Conservation (phyloP, 306 rosid genomes). For the barrel medic (Medicago truncatula) region MtrunA17r5.0-ANR NC_053046.1:2565001-2565500, state of each 20-base stretch:
- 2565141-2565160: constrained; percentile 49
- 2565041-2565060: constrained; percentile 72
- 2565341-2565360: background rate
- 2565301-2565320: background rate
- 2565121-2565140: constrained; percentile 55
- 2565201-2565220: constrained; percentile 66
- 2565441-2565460: too few relatives aligned
- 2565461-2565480: too few relatives aligned
- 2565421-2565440: too few relatives aligned
- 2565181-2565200: constrained; percentile 58
- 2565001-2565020: constrained; percentile 70
- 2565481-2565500: too few relatives aligned
- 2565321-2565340: background rate
- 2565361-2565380: background rate
- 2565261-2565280: background rate
- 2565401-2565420: too few relatives aligned
- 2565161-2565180: constrained; percentile 56
- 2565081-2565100: constrained; percentile 66
- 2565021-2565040: constrained; percentile 65
- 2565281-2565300: background rate
- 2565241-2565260: background rate
- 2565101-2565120: constrained; percentile 73
- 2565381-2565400: background rate
- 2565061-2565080: constrained; percentile 86
- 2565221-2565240: constrained; percentile 55